Conservation (phyloP, 306 rosid genomes). For the Cicer bijugum region DNA sequence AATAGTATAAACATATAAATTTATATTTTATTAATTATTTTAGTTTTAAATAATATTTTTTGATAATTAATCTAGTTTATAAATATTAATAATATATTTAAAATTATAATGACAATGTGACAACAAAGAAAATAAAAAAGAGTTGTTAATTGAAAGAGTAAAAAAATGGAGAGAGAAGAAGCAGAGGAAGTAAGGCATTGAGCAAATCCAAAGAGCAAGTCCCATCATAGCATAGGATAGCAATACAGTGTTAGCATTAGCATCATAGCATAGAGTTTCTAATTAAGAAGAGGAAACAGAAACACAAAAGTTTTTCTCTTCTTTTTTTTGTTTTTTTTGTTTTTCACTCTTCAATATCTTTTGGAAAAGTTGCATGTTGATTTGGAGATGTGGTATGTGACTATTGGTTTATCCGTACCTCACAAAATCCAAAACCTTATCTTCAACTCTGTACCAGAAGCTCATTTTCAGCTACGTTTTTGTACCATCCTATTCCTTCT, state of each 20-base stretch:
- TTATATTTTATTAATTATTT: no score
- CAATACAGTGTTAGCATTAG: not conserved
- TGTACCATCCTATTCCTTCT: not conserved
- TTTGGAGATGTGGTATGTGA: conserved; percentile 56
- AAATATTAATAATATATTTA: no score
- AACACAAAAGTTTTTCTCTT: not conserved
- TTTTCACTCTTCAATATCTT: conserved; percentile 6
- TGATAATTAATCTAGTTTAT: no score
- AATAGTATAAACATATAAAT: no score
- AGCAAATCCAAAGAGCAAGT: conserved; percentile 42
- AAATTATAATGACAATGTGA: no score
- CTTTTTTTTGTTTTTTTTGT: not conserved
- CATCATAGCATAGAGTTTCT: conserved; percentile 41
- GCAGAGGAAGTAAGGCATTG: conserved; percentile 33
- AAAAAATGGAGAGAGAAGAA: conserved; percentile 44
- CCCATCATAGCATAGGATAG: conserved; percentile 42
- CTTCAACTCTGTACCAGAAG: conserved; percentile 46
- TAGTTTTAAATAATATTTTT: no score
- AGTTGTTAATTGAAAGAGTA: conserved; percentile 37
- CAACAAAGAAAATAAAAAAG: not conserved
- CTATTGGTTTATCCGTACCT: conserved; percentile 51
- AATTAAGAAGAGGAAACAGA: conserved; percentile 41
- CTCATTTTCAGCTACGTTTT: not conserved
- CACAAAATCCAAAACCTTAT: conserved; percentile 66
- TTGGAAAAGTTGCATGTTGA: conserved; percentile 50